phyloP scores from a whole-genome alignment of 2,329 filamentous ascomycete species.

The Colletotrichum caudatum region DNA sequence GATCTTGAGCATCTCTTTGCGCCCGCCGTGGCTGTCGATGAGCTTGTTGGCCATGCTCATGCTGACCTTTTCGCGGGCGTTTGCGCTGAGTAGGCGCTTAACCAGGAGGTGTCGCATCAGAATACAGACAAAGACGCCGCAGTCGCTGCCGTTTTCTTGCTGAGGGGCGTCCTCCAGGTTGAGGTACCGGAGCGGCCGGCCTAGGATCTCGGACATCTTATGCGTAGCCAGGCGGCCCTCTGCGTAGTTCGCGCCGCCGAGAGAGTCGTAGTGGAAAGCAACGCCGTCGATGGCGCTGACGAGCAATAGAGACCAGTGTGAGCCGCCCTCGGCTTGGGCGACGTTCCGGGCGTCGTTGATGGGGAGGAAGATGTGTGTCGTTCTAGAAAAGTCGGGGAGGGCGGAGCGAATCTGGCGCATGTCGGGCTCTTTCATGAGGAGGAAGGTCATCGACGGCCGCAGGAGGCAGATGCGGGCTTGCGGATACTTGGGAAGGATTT shows the following conservation, averaged over 20 bases:
- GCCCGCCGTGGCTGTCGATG: conserved; percentile 81
- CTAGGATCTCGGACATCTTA: conserved; percentile 77
- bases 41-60: conserved; percentile 93
- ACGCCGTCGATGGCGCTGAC: conserved; percentile 90
- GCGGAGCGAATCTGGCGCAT: conserved; percentile 70
- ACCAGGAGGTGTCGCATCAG: conserved; percentile 94
- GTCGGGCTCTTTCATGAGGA: conserved; percentile 81
- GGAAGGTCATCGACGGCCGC: conserved; percentile 91
- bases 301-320: conserved; percentile 93
- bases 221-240: conserved; percentile 78
- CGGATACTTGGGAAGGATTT: conserved; percentile 83
- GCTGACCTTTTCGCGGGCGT: conserved; percentile 86
- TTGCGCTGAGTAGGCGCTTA: conserved; percentile 82
- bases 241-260: conserved; percentile 78
- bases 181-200: conserved; percentile 77
- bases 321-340: conserved; percentile 84
- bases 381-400: conserved; percentile 82
- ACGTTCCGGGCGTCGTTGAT: conserved; percentile 90
- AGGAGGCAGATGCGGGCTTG: conserved; percentile 90
- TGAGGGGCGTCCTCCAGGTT: conserved; percentile 88
- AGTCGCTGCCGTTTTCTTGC: conserved; percentile 93
- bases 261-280: conserved; percentile 96
- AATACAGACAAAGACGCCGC: conserved; percentile 95
- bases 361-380: conserved; percentile 94
- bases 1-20: conserved; percentile 91